Base-by-base conservation (phyloP, 805 yeast genomes). In the Saturnispora gosingensis region DNA sequence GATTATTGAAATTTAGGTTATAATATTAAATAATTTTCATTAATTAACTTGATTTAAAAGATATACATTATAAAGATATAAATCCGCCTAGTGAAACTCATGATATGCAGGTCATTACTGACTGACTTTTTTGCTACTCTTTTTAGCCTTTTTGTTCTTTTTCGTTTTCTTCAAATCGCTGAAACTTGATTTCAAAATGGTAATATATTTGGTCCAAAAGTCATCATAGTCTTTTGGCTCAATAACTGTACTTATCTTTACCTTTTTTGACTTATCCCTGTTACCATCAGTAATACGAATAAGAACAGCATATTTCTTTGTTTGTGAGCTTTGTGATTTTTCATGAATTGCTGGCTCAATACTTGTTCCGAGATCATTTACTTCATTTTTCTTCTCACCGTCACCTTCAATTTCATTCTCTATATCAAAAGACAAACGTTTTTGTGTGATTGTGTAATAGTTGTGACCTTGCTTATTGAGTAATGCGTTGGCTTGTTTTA, bases 91-190 rank as follows among this genome's bases (percentile, higher is more conserved):
- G 38, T 20, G n/a, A 18, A 16, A 32, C 30, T 16, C 15, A 15
- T 45, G n/a, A 18, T 45, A 38, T 38, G 20, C 11, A 10, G 11
- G 22, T 13, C 24, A 18, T 38, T 38, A 38, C 15, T 38, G 42
- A 40, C 13, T 16, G 16, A 24, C 44, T 32, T 45, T 46, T 45
- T 58, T 54, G 22, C 52, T 50, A 15, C 46, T 53, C 48, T 56
- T 58, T 6, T 54, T 48, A 16, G 54, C 45, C 42, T 76, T 77
- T 73, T 81, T 82, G 68, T 81, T 82, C 73, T 87, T 88, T 54
- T 85, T 88, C 71, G 87, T 88, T 77, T 84, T 87, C 63, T 81
- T 77, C 65, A 90, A 74, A 1, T 96, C 96, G 3, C 71, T 70
- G 66, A 86, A 80, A 4, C 93, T 90, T 22, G 72, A 63, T 63